phyloP scores from a whole-genome alignment of 1,284 basidiomycete species.

The Boletellus dicymbophilus region DNA sequence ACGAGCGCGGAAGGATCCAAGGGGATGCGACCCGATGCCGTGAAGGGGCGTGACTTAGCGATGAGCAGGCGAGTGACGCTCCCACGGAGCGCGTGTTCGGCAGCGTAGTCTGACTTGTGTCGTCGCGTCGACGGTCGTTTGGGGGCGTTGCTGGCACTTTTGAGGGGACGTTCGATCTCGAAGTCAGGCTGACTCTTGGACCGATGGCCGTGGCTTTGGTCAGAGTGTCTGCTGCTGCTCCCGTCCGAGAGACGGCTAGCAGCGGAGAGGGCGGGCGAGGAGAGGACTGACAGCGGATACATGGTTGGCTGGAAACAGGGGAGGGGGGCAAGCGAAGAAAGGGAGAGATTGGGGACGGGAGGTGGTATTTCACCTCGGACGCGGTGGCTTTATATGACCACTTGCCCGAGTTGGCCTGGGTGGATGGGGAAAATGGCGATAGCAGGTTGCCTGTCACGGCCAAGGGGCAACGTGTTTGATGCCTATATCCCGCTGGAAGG shows the following conservation, averaged over 20 bases:
- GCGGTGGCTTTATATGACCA: slow-evolving; percentile 34
- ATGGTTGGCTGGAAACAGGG: slow-evolving; percentile 22
- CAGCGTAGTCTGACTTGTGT: slow-evolving; percentile 43
- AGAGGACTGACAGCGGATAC: slow-evolving; percentile 29
- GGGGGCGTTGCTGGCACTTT: slow-evolving; percentile 33
- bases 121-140: slow-evolving; percentile 33
- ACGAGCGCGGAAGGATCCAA: slow-evolving; percentile 66
- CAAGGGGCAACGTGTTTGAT: slow-evolving; percentile 36
- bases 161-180: slow-evolving; percentile 59
- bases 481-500: not conserved
- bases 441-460: slow-evolving; percentile 31
- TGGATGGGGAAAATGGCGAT: slow-evolving; percentile 27
- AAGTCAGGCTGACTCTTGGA: slow-evolving; percentile 46
- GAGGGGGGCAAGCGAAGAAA: slow-evolving; percentile 11
- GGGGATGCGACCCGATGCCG: slow-evolving; percentile 68
- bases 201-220: slow-evolving; percentile 31
- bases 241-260: slow-evolving; percentile 36
- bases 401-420: slow-evolving; percentile 33
- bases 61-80: slow-evolving; percentile 57
- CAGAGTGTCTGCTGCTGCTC: slow-evolving; percentile 35
- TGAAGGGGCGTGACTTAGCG: slow-evolving; percentile 63
- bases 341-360: slow-evolving; percentile 6
- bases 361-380: slow-evolving; percentile 34
- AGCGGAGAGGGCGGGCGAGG: slow-evolving; percentile 32
- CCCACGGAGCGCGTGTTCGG: slow-evolving; percentile 56